These are phyloP conservation scores for Trichophyton equinum DNA, from an alignment of 2,329 filamentous ascomycete species.

Conservation along the genomic window DNA sequence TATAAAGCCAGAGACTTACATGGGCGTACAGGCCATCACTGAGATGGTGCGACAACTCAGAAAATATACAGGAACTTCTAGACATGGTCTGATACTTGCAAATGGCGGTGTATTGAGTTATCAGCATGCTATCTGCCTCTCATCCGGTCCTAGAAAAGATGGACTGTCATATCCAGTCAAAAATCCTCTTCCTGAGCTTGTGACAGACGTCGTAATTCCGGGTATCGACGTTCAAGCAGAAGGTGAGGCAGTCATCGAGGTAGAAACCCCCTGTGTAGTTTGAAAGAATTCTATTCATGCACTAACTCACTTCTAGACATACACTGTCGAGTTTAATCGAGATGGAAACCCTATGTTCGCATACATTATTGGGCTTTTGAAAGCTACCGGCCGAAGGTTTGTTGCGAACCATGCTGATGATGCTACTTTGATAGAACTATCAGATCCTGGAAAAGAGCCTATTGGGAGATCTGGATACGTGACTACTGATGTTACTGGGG, in stretches of 20 bases:
- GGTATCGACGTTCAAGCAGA: slow-evolving; percentile 32
- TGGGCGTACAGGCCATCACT: slow-evolving; percentile 33
- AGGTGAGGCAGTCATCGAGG: slow-evolving; percentile 43
- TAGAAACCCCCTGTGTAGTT: slow-evolving; percentile 19
- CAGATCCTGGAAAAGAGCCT: slow-evolving; percentile 33
- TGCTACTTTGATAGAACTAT: slow-evolving; percentile 35
- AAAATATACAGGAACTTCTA: slow-evolving; percentile 25
- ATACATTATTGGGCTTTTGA: slow-evolving; percentile 43
- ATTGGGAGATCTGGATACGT: slow-evolving; percentile 41
- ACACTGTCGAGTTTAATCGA: slow-evolving; percentile 46
- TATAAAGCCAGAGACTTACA: neutral
- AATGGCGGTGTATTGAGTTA: slow-evolving; percentile 56
- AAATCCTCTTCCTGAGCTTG: slow-evolving; percentile 35
- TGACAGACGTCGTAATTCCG: slow-evolving; percentile 32
- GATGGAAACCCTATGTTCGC: slow-evolving; percentile 38
- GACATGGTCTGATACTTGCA: slow-evolving; percentile 47
- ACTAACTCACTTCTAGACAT: slow-evolving; percentile 37
- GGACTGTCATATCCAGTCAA: slow-evolving; percentile 35
- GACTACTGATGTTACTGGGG: neutral
- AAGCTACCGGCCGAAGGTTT: slow-evolving; percentile 37
- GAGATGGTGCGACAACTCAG: slow-evolving; percentile 46
- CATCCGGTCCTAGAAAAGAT: slow-evolving; percentile 31
- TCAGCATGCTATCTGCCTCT: slow-evolving; percentile 50
- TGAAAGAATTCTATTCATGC: neutral
- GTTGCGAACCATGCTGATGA: slow-evolving; percentile 46